A percentile compares a stretch with the other conserved stretches of the same genome.
Evolutionary conservation across 345 rosid genomes (phyloP).

Genomic region (Murraya koenigii): DNA sequence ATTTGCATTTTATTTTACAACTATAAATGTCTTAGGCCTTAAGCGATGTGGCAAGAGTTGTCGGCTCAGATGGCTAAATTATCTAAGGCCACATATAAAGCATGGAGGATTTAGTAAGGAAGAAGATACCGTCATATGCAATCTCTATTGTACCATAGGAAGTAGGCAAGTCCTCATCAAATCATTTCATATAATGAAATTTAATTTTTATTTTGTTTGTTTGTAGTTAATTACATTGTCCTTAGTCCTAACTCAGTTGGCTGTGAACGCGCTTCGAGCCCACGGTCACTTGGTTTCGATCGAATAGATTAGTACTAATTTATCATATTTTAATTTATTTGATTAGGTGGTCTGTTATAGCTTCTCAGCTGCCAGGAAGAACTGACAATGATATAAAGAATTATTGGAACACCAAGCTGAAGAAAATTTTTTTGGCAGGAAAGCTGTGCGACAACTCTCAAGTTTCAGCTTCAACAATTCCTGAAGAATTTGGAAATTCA

Average conservation of each 20-base stretch:
- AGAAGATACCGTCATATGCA: slow-evolving; percentile 60
- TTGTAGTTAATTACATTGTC: neutral
- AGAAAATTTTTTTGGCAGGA: slow-evolving; percentile 31
- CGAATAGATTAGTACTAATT: no score
- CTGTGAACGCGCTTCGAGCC: no score
- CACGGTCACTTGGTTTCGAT: no score
- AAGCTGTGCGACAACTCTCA: neutral
- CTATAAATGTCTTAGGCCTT: slow-evolving; percentile 36
- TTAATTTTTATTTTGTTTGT: neutral
- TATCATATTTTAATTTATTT: neutral
- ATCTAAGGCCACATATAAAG: slow-evolving; percentile 68
- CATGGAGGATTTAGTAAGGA: slow-evolving; percentile 70
- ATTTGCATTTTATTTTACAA: no score
- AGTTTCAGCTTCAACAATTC: neutral
- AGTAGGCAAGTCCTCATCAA: slow-evolving; percentile 47
- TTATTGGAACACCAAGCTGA: slow-evolving; percentile 52
- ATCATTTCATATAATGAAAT: neutral
- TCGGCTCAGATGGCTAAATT: slow-evolving; percentile 80
- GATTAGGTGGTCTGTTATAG: slow-evolving; percentile 49
- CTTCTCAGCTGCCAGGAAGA: slow-evolving; percentile 47
- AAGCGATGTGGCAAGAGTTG: slow-evolving; percentile 81
- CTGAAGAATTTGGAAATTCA: neutral
- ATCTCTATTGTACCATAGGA: slow-evolving; percentile 52
- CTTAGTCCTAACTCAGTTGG: no score
- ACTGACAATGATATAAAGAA: slow-evolving; percentile 54